Conservation (phyloP, 352 stramenopile genomes). For the Pythium apleroticum region DNA sequence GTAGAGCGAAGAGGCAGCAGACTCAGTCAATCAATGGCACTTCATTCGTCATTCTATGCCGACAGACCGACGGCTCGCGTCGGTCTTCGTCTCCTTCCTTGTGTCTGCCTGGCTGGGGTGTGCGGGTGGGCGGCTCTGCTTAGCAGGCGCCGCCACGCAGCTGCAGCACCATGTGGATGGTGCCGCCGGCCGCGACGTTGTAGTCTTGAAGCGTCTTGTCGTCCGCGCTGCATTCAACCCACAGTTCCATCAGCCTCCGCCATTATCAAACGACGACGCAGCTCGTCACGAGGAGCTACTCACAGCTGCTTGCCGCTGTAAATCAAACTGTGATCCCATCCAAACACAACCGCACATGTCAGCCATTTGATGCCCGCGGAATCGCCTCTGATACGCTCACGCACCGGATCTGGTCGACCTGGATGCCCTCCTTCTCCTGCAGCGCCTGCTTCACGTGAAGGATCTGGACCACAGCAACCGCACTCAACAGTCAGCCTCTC, state of each 20-base stretch:
- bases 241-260: not conserved
- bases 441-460: slow-evolving; percentile 97
- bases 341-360: not conserved
- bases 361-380: not conserved
- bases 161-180: slow-evolving; percentile 99
- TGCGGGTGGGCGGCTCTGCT: not conserved
- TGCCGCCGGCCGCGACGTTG: slow-evolving; percentile 95
- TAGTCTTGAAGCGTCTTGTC: slow-evolving; percentile 97
- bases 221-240: slow-evolving; percentile 60
- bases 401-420: slow-evolving; percentile 81
- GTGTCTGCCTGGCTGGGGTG: not conserved
- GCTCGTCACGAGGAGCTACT: not conserved
- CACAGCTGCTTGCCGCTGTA: slow-evolving; percentile 97
- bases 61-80: not conserved
- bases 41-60: not conserved
- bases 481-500: not conserved
- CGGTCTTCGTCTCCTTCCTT: not conserved
- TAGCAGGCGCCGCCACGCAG: slow-evolving; percentile 90
- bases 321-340: slow-evolving; percentile 82
- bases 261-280: not conserved
- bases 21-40: not conserved
- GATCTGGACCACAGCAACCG: slow-evolving; percentile 59
- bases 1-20: not conserved
- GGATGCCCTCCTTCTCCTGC: slow-evolving; percentile 98
- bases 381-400: not conserved